Evolutionary conservation across 2,329 filamentous ascomycete species (phyloP).

Genomic region (Pezicula neosporulosa): DNA sequence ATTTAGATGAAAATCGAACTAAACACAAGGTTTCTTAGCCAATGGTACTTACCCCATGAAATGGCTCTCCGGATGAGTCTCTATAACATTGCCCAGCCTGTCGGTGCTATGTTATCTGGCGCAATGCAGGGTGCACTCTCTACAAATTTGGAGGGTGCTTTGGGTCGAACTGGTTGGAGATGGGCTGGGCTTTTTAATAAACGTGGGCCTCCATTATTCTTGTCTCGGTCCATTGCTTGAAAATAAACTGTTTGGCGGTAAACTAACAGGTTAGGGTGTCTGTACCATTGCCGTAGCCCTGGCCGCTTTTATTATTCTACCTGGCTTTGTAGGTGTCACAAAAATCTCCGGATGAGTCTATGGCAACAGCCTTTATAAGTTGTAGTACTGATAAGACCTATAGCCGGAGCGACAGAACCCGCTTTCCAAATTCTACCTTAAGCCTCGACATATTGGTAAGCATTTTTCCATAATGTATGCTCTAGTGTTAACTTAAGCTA

Average conservation of each 20-base stretch:
- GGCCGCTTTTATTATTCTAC: neutral
- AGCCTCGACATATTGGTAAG: neutral
- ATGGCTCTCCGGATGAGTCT: constrained; percentile 55
- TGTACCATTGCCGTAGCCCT: neutral
- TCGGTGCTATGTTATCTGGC: constrained; percentile 36
- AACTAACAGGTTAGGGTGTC: neutral
- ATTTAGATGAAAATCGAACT: neutral
- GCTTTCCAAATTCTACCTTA: neutral
- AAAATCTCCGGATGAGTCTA: too few species aligned
- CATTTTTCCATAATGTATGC: neutral
- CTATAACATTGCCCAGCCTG: constrained; percentile 36
- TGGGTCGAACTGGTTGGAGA: constrained; percentile 32
- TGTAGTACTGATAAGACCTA: neutral
- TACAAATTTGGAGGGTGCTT: neutral
- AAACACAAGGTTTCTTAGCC: constrained; percentile 28
- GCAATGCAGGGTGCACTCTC: neutral
- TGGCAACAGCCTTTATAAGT: neutral
- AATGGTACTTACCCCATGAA: constrained; percentile 54
- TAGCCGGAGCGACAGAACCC: constrained; percentile 1
- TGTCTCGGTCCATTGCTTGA: neutral
- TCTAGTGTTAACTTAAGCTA: neutral
- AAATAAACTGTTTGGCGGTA: neutral
- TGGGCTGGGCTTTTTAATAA: too few species aligned
- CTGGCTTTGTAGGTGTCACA: neutral
- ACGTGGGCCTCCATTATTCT: neutral